phyloP scores from a whole-genome alignment of 2,329 filamentous ascomycete genomes.

The Pyrenophora tritici-repentis region DNA sequence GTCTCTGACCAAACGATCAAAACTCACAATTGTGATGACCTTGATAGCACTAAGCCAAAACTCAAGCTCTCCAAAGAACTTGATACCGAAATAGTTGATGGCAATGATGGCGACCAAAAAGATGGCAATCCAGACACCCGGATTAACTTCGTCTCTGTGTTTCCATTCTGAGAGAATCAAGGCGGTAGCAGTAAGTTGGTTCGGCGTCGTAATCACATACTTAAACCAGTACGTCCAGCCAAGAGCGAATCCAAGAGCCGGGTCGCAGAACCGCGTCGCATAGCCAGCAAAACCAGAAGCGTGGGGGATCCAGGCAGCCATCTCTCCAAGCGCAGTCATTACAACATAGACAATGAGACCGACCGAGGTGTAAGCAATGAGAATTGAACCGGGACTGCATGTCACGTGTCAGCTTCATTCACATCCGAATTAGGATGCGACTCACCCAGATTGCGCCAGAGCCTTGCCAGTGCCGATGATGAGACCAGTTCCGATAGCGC shows the following conservation, averaged over 20 bases:
- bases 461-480: constrained; percentile 68
- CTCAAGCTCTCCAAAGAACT: constrained; percentile 57
- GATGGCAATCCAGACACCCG: constrained; percentile 76
- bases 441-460: constrained; percentile 53
- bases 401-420: constrained; percentile 19
- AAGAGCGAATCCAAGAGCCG: constrained; percentile 77
- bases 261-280: constrained; percentile 77
- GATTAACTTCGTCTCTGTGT: constrained; percentile 67
- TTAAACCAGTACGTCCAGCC: constrained; percentile 61
- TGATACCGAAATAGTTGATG: constrained; percentile 63
- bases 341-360: constrained; percentile 78
- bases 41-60: constrained; percentile 57
- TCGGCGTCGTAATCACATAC: constrained; percentile 84
- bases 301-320: constrained; percentile 81
- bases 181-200: constrained; percentile 80
- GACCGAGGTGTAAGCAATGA: constrained; percentile 72
- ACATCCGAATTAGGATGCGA: background rate
- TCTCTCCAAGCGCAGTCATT: constrained; percentile 81
- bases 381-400: constrained; percentile 65
- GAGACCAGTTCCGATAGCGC: constrained; percentile 73
- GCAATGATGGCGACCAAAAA: constrained; percentile 51
- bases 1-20: background rate
- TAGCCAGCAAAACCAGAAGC: constrained; percentile 82
- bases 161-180: constrained; percentile 82
- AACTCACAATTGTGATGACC: constrained; percentile 49